A percentile compares a stretch with the other conserved stretches of the same genome.
Conservation (phyloP, 148 eudicot genomes). For the Silene uniflora region DNA sequence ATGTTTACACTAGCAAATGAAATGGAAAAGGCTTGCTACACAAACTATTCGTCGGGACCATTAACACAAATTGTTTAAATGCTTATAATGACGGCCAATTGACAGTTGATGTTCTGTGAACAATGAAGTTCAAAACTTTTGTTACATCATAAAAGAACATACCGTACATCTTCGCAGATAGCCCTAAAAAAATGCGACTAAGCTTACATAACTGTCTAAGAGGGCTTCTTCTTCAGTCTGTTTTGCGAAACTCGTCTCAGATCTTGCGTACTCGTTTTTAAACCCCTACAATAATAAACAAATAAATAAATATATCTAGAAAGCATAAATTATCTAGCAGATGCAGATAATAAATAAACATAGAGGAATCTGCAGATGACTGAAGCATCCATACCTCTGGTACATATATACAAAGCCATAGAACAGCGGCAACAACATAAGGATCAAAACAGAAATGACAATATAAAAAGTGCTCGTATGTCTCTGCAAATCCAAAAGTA, state of each 20-base stretch:
- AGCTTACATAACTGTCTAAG: conserved; percentile 25
- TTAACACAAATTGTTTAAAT: background rate
- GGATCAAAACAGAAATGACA: conserved; percentile 50
- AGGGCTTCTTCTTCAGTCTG: conserved; percentile 73
- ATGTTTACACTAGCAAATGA: background rate
- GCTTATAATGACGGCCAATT: background rate
- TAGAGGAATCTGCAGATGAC: background rate
- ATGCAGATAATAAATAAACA: background rate
- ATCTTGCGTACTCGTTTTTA: conserved; percentile 59
- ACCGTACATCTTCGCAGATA: background rate
- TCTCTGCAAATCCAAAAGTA: conserved; percentile 49
- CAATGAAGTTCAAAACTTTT: conserved; percentile 6
- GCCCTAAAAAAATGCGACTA: conserved; percentile 1
- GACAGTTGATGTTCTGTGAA: background rate
- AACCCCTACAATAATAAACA: conserved; percentile 51
- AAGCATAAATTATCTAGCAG: background rate
- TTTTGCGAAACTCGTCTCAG: conserved; percentile 60
- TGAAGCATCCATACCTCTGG: conserved; percentile 48
- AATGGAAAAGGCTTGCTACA: background rate
- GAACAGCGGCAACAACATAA: conserved; percentile 77
- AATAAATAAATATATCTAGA: background rate
- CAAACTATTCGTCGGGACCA: background rate
- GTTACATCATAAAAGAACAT: background rate
- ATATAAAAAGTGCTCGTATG: conserved; percentile 62
- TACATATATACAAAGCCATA: conserved; percentile 70